Evolutionary conservation across 208 protist species (phyloP), one percentile per base, ranked within the genome.

Genomic region (Plasmodiophora brassicae): DNA sequence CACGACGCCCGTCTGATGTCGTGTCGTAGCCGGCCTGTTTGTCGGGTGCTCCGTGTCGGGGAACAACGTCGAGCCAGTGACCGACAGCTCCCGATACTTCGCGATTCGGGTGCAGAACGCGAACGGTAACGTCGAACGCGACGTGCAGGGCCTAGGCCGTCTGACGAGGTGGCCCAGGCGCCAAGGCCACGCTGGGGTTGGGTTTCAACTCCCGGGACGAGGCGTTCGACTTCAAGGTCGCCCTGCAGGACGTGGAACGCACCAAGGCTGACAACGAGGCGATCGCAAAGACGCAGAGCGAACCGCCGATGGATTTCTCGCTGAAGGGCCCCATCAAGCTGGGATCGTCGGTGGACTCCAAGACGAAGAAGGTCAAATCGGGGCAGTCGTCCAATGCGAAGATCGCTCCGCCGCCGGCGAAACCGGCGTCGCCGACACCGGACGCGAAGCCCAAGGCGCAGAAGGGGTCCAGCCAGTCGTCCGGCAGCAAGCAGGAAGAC

Each of bases 1-100:
- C n/a, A n/a, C n/a, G n/a, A n/a, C n/a, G n/a, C 41, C n/a, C 20
- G 20, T 5, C 65, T 5, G 14, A 38, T 53, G 10, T 83, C 83
- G 35, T 72, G 71, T 39, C 84, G 53, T 78, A 78, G 65, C 41
- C 41, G 65, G 65, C 32, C 41, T 78, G n/a, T 78, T 78, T 78
- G 65, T 32, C n/a, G 65, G 65, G 5, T 78, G 65, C 41, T 8
- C n/a, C 32, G 41, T 78, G 32, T 45, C 53, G 54, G 72, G 45
- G 83, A 89, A 89, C 50, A 85, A 46, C n/a, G 87, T 89, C 5
- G 87, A 89, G 60, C 35, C 71, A n/a, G 87, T 89, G 38, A 25
- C 41, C 0, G 87, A 89, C 22, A 84, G 53, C 0, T 89, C 87
- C 8, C 0, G 87, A 22, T 89, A 89, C 35, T 89, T 89, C 65